Evolutionary conservation across 1,284 basidiomycete genomes (phyloP).

Genomic region (Polyporus tsugae): DNA sequence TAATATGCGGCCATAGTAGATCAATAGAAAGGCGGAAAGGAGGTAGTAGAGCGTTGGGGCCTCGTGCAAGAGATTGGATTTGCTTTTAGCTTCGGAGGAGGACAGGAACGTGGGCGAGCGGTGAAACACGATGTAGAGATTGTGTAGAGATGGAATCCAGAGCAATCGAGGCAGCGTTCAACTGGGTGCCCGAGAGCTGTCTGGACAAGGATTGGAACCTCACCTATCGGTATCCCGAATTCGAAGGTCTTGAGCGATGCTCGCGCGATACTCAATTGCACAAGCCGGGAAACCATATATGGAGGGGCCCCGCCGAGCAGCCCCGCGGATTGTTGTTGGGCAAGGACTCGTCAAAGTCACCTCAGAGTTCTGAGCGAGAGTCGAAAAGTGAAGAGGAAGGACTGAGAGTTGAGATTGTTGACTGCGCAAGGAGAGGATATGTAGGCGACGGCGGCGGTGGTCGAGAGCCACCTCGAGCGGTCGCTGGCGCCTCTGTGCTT

Average conservation of each 20-base stretch:
- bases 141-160: background rate
- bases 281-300: slow-evolving; percentile 1
- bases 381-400: background rate
- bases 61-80: background rate
- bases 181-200: slow-evolving; percentile 18
- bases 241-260: slow-evolving; percentile 1
- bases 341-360: background rate
- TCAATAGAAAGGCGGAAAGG: background rate
- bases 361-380: background rate
- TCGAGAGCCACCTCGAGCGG: slow-evolving; percentile 18
- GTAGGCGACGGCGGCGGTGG: slow-evolving; percentile 18
- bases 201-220: slow-evolving; percentile 10
- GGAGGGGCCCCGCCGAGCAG: background rate
- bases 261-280: background rate
- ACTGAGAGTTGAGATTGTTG: background rate
- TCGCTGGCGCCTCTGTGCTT: background rate
- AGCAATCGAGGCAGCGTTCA: slow-evolving; percentile 1
- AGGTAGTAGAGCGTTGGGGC: background rate
- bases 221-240: slow-evolving; percentile 17
- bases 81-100: slow-evolving; percentile 14
- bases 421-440: background rate
- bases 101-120: background rate
- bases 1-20: slow-evolving; percentile 40
- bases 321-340: background rate
- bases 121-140: background rate